Percentiles rank a stretch among this genome's conserved stretches.
Evolutionary conservation across 257 asterid species (phyloP).

Genomic region (Solanum infundibuliforme): DNA sequence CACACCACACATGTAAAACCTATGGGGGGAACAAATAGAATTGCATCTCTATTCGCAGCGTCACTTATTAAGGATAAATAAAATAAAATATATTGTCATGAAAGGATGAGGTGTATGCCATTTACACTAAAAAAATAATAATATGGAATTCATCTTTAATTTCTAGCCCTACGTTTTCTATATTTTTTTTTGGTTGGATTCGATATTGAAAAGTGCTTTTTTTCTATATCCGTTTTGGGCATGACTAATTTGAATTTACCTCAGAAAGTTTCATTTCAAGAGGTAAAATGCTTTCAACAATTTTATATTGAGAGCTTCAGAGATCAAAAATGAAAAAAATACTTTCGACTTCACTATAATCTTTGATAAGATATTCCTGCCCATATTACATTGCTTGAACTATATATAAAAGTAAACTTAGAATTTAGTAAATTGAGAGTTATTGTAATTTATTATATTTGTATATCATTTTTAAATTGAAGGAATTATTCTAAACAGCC

Average conservation of each 20-base stretch:
- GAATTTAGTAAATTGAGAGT: not conserved
- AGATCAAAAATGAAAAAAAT: too few species aligned
- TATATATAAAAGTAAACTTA: not conserved
- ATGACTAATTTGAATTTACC: not conserved
- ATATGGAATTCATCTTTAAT: not conserved
- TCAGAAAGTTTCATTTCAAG: not conserved
- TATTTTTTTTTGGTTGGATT: not conserved
- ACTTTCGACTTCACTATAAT: not conserved
- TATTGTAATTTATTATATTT: not conserved
- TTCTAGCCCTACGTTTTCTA: not conserved
- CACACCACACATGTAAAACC: not conserved
- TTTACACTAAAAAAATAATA: not conserved
- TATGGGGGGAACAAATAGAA: not conserved
- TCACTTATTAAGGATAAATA: not conserved
- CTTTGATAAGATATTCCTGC: too few species aligned
- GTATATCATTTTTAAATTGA: not conserved
- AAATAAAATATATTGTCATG: not conserved
- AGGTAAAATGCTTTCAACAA: too few species aligned
- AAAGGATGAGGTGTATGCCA: constrained; percentile 17
- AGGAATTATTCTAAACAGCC: not conserved
- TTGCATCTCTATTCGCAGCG: not conserved
- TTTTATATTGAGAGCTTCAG: too few species aligned
- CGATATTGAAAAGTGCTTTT: not conserved
- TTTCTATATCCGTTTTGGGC: not conserved
- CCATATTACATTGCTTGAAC: not conserved